phyloP scores from a whole-genome alignment of 2,329 filamentous ascomycete genomes.

The Epichloe bromicola region DNA sequence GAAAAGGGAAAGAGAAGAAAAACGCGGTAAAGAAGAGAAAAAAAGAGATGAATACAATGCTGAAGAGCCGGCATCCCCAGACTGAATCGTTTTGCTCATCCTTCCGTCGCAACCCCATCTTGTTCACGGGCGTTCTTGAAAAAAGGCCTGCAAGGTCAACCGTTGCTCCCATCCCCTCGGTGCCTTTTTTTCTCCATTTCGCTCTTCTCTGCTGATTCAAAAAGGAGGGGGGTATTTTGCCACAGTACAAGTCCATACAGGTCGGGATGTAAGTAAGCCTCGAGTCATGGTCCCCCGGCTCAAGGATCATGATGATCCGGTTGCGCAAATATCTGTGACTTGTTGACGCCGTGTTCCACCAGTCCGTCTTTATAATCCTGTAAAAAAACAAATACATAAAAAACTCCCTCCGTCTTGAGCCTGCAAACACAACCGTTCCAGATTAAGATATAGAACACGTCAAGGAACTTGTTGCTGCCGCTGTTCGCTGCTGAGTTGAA shows the following conservation, averaged over 20 bases:
- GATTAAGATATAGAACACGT: constrained; percentile 4
- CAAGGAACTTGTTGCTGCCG: neutral
- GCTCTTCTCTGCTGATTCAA: constrained; percentile 1
- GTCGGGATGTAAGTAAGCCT: neutral
- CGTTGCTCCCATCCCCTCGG: neutral
- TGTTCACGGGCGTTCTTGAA: neutral
- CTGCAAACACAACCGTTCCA: neutral
- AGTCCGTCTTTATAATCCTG: neutral
- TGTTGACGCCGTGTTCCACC: constrained; percentile 1
- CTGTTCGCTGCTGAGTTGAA: neutral
- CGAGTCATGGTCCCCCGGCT: neutral
- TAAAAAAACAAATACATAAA: neutral
- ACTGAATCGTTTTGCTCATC: constrained; percentile 14
- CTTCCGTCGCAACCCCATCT: neutral
- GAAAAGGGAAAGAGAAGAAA: constrained; percentile 15
- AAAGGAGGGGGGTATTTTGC: neutral
- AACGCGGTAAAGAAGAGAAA: constrained; percentile 19
- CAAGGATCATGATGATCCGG: constrained; percentile 1
- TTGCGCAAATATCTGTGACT: neutral
- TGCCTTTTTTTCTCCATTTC: neutral
- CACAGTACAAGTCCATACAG: neutral
- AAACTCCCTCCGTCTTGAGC: neutral
- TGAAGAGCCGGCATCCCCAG: constrained; percentile 21
- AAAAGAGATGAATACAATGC: constrained; percentile 38
- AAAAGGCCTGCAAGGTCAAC: neutral